A percentile compares a stretch with the other conserved stretches of the same genome.
phyloP scores from a whole-genome alignment of 495 filamentous ascomycete species.

The Hyaloscypha hepaticicola region DNA sequence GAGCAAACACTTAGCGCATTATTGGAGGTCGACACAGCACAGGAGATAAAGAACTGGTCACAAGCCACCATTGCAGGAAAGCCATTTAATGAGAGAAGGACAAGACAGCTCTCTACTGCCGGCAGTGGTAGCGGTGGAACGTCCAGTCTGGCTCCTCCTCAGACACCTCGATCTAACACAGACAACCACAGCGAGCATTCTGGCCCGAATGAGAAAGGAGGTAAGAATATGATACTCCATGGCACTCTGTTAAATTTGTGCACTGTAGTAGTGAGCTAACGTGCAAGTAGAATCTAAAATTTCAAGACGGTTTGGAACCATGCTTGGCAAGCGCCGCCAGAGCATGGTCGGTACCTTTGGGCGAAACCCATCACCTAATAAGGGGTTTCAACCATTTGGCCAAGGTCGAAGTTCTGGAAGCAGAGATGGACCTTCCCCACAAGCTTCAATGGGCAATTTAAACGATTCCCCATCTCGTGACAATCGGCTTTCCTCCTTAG shows the following conservation, averaged over 20 bases:
- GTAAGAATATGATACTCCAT: slow-evolving; percentile 37
- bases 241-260: neutral
- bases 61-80: slow-evolving; percentile 48
- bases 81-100: slow-evolving; percentile 34
- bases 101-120: slow-evolving; percentile 35
- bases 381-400: slow-evolving; percentile 37
- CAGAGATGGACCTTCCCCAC: slow-evolving; percentile 51
- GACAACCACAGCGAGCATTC: slow-evolving; percentile 66
- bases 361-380: slow-evolving; percentile 42
- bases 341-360: slow-evolving; percentile 55
- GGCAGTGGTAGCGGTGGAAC: slow-evolving; percentile 37
- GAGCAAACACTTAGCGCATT: slow-evolving; percentile 82
- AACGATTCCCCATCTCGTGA: slow-evolving; percentile 41
- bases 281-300: slow-evolving; percentile 47
- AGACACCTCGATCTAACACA: slow-evolving; percentile 39
- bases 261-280: neutral
- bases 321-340: slow-evolving; percentile 66
- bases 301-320: slow-evolving; percentile 70
- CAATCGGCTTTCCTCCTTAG: slow-evolving; percentile 50
- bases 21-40: slow-evolving; percentile 81
- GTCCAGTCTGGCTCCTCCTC: slow-evolving; percentile 30
- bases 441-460: slow-evolving; percentile 55
- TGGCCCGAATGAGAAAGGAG: slow-evolving; percentile 30
- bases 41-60: slow-evolving; percentile 88
- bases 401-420: slow-evolving; percentile 46